Evolutionary conservation across 805 yeast species (phyloP).

Genomic region (Myxozyma neglecta): DNA sequence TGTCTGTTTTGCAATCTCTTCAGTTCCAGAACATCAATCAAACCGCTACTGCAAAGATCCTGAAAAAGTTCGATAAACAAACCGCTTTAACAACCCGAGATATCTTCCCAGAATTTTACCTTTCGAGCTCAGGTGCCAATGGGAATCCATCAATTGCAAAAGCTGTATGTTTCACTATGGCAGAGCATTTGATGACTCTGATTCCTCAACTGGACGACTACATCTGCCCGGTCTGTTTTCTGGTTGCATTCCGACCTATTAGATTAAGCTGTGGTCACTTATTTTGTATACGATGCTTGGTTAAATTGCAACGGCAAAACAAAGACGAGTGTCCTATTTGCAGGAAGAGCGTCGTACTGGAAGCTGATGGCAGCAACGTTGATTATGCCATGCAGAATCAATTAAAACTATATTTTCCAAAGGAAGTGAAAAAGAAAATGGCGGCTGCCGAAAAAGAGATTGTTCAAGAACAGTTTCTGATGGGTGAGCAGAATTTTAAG

Average conservation of each 20-base stretch:
- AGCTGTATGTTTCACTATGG: constrained; percentile 52
- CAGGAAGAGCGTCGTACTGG: constrained; percentile 50
- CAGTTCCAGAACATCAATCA: constrained; percentile 63
- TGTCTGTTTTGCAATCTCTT: constrained; percentile 54
- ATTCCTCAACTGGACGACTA: constrained; percentile 77
- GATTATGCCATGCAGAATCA: constrained; percentile 55
- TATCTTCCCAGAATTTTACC: constrained; percentile 47
- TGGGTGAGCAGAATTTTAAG: constrained; percentile 5
- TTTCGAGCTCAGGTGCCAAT: neutral
- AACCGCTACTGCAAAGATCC: constrained; percentile 64
- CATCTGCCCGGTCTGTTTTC: constrained; percentile 69
- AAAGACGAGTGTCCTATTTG: constrained; percentile 71
- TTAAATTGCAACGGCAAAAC: constrained; percentile 60
- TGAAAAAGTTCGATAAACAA: constrained; percentile 74
- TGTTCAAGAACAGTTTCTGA: constrained; percentile 11
- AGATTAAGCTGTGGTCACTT: constrained; percentile 62
- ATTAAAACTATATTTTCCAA: constrained; percentile 63
- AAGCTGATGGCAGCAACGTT: constrained; percentile 61
- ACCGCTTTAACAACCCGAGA: constrained; percentile 51
- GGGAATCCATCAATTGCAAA: constrained; percentile 46
- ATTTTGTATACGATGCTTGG: constrained; percentile 71
- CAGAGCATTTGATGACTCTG: constrained; percentile 54
- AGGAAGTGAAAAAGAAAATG: constrained; percentile 63
- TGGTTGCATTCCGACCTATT: constrained; percentile 71
- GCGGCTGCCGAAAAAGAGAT: constrained; percentile 48